phyloP scores from a whole-genome alignment of 805 yeast species.

The Metschnikowia picachoensis region DNA sequence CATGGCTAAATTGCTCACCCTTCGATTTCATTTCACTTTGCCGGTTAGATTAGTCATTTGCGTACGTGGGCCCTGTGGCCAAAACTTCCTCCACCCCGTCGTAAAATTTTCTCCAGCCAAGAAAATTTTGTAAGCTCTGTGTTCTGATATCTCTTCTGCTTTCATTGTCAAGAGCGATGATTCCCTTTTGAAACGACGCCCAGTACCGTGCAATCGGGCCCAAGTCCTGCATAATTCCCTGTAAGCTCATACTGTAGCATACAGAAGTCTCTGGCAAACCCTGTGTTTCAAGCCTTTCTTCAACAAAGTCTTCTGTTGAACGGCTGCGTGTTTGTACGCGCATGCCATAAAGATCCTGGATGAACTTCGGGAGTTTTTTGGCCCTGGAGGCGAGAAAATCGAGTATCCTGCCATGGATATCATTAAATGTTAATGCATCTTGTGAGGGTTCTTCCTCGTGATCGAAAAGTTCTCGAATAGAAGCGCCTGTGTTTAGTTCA shows the following conservation, averaged over 20 bases:
- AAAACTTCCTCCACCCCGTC: slow-evolving; percentile 15
- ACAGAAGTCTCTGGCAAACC: slow-evolving; percentile 36
- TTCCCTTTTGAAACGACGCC: slow-evolving; percentile 28
- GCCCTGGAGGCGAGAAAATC: slow-evolving; percentile 34
- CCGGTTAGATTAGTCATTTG: too few relatives aligned
- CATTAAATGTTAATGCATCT: slow-evolving; percentile 5
- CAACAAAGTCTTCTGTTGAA: slow-evolving; percentile 7
- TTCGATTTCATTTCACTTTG: too few relatives aligned
- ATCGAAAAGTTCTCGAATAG: slow-evolving; percentile 7
- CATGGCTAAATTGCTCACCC: too few relatives aligned
- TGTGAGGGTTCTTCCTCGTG: neutral
- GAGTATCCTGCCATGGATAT: slow-evolving; percentile 8
- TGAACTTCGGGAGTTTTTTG: slow-evolving; percentile 28
- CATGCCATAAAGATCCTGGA: slow-evolving; percentile 22
- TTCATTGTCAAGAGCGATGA: slow-evolving; percentile 23
- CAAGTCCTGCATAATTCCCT: slow-evolving; percentile 29
- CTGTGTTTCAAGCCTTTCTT: slow-evolving; percentile 15
- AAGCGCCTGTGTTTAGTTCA: slow-evolving; percentile 34
- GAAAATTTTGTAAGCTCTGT: slow-evolving; percentile 24
- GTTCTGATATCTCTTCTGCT: slow-evolving; percentile 9
- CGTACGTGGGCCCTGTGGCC: slow-evolving; percentile 7
- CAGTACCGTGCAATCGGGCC: slow-evolving; percentile 32
- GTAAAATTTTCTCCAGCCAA: slow-evolving; percentile 37
- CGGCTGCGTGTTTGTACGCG: slow-evolving; percentile 21
- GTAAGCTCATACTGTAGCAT: slow-evolving; percentile 22